These are phyloP conservation scores for Magnolia kwangsiensis DNA, from an alignment of 164 flowering plant species.

Conservation along the genomic window DNA sequence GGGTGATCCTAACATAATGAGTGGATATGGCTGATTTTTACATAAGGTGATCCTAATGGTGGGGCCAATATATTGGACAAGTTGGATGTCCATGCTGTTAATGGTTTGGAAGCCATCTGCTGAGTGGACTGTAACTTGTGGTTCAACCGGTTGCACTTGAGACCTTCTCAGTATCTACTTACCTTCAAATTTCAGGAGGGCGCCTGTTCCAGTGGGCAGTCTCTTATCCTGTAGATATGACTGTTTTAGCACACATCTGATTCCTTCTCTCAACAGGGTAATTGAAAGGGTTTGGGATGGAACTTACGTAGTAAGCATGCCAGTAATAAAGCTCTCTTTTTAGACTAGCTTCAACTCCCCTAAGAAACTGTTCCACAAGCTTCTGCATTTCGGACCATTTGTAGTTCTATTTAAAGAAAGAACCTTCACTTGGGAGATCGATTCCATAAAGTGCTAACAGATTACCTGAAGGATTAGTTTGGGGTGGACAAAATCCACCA, in stretches of 20 bases:
- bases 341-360: slow-evolving; percentile 38
- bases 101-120: background rate
- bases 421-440: background rate
- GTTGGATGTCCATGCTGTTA: background rate
- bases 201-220: slow-evolving; percentile 63
- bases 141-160: background rate
- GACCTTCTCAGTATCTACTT: background rate
- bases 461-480: slow-evolving; percentile 67
- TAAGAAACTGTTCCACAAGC: slow-evolving; percentile 65
- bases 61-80: no score
- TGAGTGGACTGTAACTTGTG: background rate
- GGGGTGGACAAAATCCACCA: slow-evolving; percentile 66
- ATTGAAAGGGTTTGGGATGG: background rate
- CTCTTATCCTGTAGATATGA: slow-evolving; percentile 53
- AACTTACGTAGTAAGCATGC: slow-evolving; percentile 80
- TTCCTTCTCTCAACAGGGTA: background rate
- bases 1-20: no score
- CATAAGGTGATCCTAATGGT: no score
- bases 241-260: background rate
- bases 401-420: background rate
- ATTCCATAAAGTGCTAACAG: background rate
- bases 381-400: slow-evolving; percentile 42
- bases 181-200: slow-evolving; percentile 75
- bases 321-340: slow-evolving; percentile 66
- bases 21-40: no score